Percentiles rank a stretch among this genome's conserved stretches.
Conservation (phyloP, 192 early-diverging fungal genomes). For the Umbelopsis sp. region DNA sequence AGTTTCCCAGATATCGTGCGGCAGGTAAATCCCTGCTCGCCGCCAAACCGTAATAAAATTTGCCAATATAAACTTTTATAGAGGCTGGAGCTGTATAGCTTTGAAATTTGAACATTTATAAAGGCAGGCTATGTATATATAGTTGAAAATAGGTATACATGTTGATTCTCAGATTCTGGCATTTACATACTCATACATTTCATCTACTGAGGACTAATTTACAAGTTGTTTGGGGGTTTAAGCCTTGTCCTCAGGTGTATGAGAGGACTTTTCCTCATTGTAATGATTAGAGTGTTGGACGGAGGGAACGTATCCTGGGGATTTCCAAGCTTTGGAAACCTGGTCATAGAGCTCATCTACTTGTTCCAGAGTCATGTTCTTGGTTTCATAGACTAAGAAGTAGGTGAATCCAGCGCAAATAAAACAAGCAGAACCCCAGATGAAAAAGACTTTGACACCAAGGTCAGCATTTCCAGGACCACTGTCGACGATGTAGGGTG, state of each 20-base stretch:
- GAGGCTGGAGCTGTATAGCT: too few species aligned
- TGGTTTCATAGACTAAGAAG: slow-evolving; percentile 67
- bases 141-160: too few species aligned
- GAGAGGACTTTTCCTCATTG: neutral
- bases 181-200: too few species aligned
- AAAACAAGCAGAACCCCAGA: slow-evolving; percentile 43
- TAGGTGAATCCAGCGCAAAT: slow-evolving; percentile 47
- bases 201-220: neutral
- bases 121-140: too few species aligned
- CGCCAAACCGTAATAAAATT: too few species aligned
- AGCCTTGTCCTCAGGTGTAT: neutral
- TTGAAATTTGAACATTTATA: too few species aligned
- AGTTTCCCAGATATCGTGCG: too few species aligned
- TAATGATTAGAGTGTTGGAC: neutral
- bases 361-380: slow-evolving; percentile 68
- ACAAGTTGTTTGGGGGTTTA: neutral
- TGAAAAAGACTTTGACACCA: slow-evolving; percentile 19
- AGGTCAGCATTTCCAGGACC: slow-evolving; percentile 21
- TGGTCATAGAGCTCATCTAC: slow-evolving; percentile 65
- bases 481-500: slow-evolving; percentile 41
- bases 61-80: too few species aligned
- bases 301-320: slow-evolving; percentile 4
- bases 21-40: too few species aligned
- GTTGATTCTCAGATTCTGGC: too few species aligned
- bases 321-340: neutral